A percentile compares a stretch with the other conserved stretches of the same genome.
Evolutionary conservation across 371 early-diverging fungal species (phyloP).

Genomic region (Smittium culicis): DNA sequence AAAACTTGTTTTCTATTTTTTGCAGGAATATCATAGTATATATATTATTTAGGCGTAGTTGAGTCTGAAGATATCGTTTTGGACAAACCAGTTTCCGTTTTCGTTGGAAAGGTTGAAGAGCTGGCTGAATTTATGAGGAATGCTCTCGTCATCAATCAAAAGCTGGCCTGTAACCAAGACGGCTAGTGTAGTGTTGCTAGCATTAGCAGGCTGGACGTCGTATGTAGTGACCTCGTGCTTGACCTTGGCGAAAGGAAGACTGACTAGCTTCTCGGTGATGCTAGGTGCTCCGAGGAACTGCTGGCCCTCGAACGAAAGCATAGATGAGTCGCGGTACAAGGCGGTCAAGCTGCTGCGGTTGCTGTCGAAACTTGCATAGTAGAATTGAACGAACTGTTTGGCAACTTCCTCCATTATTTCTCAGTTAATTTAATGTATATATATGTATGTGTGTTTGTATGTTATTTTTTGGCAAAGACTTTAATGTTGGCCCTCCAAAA

Average conservation of each 20-base stretch:
- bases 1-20: too few relatives aligned
- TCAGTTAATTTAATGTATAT: too few relatives aligned
- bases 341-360: slow-evolving; percentile 42
- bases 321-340: slow-evolving; percentile 65
- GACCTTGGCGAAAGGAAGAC: slow-evolving; percentile 62
- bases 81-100: slow-evolving; percentile 42
- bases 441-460: too few relatives aligned
- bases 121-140: slow-evolving; percentile 68
- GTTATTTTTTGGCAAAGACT: too few relatives aligned
- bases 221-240: slow-evolving; percentile 48
- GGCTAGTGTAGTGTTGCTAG: slow-evolving; percentile 38
- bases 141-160: slow-evolving; percentile 56
- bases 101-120: slow-evolving; percentile 65
- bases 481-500: too few relatives aligned
- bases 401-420: slow-evolving; percentile 39
- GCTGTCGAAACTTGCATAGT: slow-evolving; percentile 70
- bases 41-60: slow-evolving; percentile 23
- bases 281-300: slow-evolving; percentile 38
- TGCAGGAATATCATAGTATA: not conserved
- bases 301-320: slow-evolving; percentile 74
- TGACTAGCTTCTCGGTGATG: slow-evolving; percentile 65
- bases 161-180: slow-evolving; percentile 79
- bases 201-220: slow-evolving; percentile 65
- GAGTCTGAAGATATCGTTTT: slow-evolving; percentile 73
- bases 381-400: slow-evolving; percentile 57